Evolutionary conservation across 2,329 filamentous ascomycete genomes (phyloP).

Genomic region (Fusarium multiceps): DNA sequence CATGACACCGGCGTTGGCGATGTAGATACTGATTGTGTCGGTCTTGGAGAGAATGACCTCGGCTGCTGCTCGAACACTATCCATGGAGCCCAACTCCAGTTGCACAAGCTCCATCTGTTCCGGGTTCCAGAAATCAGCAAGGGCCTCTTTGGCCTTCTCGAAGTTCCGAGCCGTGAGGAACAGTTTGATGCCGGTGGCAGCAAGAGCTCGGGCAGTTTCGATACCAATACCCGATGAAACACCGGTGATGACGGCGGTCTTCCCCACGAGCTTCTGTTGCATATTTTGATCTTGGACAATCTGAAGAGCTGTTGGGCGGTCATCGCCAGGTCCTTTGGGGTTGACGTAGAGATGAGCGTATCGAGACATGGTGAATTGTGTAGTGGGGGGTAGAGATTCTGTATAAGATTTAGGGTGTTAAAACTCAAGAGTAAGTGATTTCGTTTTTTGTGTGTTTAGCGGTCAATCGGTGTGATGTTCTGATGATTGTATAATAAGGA

Average conservation of each 20-base stretch:
- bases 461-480: no score
- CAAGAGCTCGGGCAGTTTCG: constrained; percentile 58
- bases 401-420: accelerated
- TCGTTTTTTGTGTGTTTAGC: no score
- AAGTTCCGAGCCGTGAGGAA: constrained; percentile 39
- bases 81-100: constrained; percentile 41
- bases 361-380: not conserved
- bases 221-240: constrained; percentile 56
- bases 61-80: constrained; percentile 2
- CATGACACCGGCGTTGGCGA: constrained; percentile 44
- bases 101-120: constrained; percentile 30
- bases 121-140: constrained; percentile 19
- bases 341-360: not conserved
- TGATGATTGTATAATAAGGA: no score
- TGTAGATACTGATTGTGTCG: not conserved
- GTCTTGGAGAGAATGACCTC: not conserved
- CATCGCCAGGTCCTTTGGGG: constrained; percentile 6
- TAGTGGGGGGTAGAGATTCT: not conserved
- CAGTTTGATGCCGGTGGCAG: constrained; percentile 49
- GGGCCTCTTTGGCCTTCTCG: constrained; percentile 30
- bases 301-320: constrained; percentile 3
- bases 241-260: constrained; percentile 32
- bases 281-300: constrained; percentile 6
- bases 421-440: not conserved
- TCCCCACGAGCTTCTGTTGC: not conserved